These are phyloP conservation scores for Carex cristatella DNA, from an alignment of 176 grass and related monocot species.

Conservation along the genomic window DNA sequence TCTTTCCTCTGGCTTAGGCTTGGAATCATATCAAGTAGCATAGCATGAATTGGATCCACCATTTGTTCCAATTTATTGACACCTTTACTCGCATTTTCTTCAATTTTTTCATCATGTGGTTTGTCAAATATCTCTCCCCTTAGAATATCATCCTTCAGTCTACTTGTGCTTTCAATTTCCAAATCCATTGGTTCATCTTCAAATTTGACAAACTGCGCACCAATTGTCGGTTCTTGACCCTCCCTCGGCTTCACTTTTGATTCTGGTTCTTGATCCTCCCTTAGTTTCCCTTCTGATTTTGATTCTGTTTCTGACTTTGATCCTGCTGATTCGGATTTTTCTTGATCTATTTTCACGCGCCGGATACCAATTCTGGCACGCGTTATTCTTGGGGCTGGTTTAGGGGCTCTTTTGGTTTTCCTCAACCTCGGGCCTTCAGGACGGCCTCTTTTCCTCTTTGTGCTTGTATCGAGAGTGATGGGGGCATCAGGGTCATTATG, in stretches of 20 bases:
- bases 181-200: slow-evolving; percentile 24
- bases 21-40: slow-evolving; percentile 83
- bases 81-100: neutral
- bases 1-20: slow-evolving; percentile 40
- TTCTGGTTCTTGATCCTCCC: slow-evolving; percentile 27
- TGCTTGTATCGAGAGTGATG: slow-evolving; percentile 26
- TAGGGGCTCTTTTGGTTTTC: slow-evolving; percentile 45
- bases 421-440: slow-evolving; percentile 16
- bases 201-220: slow-evolving; percentile 32
- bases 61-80: slow-evolving; percentile 68
- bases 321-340: slow-evolving; percentile 44
- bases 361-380: slow-evolving; percentile 52
- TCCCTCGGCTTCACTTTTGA: slow-evolving; percentile 26
- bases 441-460: slow-evolving; percentile 56
- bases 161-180: slow-evolving; percentile 13
- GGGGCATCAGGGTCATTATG: slow-evolving; percentile 9
- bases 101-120: slow-evolving; percentile 27
- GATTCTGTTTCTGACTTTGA: slow-evolving; percentile 21
- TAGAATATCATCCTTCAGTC: slow-evolving; percentile 11
- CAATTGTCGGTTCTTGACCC: slow-evolving; percentile 23
- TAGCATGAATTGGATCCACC: slow-evolving; percentile 79
- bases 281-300: slow-evolving; percentile 17
- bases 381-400: slow-evolving; percentile 29
- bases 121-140: slow-evolving; percentile 21
- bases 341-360: slow-evolving; percentile 37